phyloP scores from a whole-genome alignment of 2,329 filamentous ascomycete species.

The Sporothrix protearum region DNA sequence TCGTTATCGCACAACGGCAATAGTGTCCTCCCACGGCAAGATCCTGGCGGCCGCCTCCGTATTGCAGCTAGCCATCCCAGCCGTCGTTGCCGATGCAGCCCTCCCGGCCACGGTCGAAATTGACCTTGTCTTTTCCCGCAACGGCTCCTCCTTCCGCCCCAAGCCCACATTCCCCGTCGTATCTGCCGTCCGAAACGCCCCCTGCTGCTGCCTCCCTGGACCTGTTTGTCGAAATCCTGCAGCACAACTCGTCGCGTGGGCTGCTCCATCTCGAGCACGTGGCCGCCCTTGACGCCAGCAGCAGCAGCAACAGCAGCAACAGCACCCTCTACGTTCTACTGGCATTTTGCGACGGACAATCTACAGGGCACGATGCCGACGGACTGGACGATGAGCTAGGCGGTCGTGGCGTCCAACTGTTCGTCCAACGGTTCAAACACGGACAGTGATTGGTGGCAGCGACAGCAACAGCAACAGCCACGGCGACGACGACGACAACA shows the following conservation, averaged over 20 bases:
- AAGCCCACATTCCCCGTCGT: background rate
- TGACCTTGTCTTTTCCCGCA: conserved; percentile 9
- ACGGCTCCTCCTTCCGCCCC: background rate
- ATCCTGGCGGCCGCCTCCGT: background rate
- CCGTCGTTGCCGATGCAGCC: background rate
- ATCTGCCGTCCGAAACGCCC: background rate
- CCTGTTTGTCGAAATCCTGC: background rate
- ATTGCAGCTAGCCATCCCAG: background rate
- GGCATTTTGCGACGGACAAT: conserved; percentile 1
- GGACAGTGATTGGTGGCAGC: background rate
- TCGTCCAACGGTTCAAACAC: background rate
- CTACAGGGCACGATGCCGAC: background rate
- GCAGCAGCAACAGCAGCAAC: background rate
- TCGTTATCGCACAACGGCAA: too few species aligned
- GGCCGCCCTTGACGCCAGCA: background rate
- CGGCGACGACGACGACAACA: background rate
- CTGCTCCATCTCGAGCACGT: background rate
- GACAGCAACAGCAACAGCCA: background rate
- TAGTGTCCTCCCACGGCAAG: background rate
- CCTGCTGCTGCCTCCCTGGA: background rate
- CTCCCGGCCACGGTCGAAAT: conserved; percentile 2
- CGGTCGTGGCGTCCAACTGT: background rate
- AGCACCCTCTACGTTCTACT: background rate
- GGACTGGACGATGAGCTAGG: conserved; percentile 1
- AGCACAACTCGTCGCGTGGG: background rate